Evolutionary conservation across 495 filamentous ascomycete genomes (phyloP).

Genomic region (Penicillium longicatenatum): DNA sequence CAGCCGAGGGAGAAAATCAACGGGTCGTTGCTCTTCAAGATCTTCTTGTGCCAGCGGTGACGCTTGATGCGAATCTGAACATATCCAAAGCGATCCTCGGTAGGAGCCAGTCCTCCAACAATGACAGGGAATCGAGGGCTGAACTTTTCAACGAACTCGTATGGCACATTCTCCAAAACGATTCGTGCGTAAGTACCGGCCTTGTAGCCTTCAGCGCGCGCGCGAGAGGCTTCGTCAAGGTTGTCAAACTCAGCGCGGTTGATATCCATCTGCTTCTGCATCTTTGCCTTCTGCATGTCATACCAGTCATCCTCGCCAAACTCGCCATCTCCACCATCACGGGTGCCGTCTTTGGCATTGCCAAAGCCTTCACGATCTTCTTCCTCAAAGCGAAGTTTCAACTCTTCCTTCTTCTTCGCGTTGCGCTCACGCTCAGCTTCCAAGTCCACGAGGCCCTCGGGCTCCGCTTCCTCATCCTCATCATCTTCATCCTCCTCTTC

Average conservation of each 20-base stretch:
- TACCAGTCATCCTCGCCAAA: conserved; percentile 99
- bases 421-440: conserved; percentile 90
- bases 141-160: conserved; percentile 90
- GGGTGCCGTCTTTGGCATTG: conserved; percentile 76
- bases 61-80: conserved; percentile 95
- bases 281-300: conserved; percentile 88
- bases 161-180: conserved; percentile 82
- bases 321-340: conserved; percentile 62
- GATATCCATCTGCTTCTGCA: conserved; percentile 93
- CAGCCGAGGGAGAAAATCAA: conserved; percentile 98
- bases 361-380: conserved; percentile 92
- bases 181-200: conserved; percentile 95
- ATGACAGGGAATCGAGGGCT: conserved; percentile 82
- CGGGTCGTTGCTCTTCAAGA: conserved; percentile 95
- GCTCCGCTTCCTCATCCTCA: conserved; percentile 31
- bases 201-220: conserved; percentile 82
- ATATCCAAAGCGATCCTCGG: conserved; percentile 93
- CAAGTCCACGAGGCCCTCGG: conserved; percentile 49
- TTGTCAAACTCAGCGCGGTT: conserved; percentile 89
- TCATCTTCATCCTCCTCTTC: conserved; percentile 39
- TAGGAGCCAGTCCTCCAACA: conserved; percentile 84
- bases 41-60: conserved; percentile 99
- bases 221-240: conserved; percentile 77
- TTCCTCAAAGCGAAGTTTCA: conserved; percentile 92
- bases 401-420: conserved; percentile 87